A percentile compares a stretch with the other conserved stretches of the same genome.
Evolutionary conservation across 768 basidiomycete species (phyloP).

Genomic region (Termitomyces sp.): DNA sequence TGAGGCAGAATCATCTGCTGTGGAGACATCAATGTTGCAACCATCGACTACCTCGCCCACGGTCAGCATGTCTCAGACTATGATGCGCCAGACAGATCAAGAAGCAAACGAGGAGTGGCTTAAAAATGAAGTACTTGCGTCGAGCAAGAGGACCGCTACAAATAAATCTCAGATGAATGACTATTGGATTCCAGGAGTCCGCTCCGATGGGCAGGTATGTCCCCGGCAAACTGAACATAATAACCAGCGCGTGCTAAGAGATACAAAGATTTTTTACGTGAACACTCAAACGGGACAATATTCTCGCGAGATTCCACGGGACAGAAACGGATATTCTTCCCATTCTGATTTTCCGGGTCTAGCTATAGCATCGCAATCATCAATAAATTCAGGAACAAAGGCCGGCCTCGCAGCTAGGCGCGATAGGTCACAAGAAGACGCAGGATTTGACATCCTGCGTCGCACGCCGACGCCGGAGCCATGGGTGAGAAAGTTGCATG

Average conservation of each 20-base stretch:
- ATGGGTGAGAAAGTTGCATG: constrained; percentile 79
- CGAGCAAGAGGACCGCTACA: constrained; percentile 27
- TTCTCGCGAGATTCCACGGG: constrained; percentile 79
- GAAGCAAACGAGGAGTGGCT: constrained; percentile 54
- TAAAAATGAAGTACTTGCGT: constrained; percentile 40
- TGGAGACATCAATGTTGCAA: constrained; percentile 25
- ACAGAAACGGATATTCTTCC: constrained; percentile 60
- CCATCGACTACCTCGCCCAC: constrained; percentile 30
- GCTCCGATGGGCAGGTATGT: constrained; percentile 78
- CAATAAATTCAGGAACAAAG: constrained; percentile 52
- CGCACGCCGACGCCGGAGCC: constrained; percentile 73
- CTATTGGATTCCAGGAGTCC: constrained; percentile 89
- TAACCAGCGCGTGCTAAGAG: background rate
- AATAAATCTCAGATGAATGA: constrained; percentile 54
- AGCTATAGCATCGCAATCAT: constrained; percentile 43
- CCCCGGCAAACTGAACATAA: background rate
- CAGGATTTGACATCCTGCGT: constrained; percentile 61
- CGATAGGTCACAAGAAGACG: constrained; percentile 36
- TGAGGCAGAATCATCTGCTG: constrained; percentile 43
- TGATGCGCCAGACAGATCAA: constrained; percentile 40
- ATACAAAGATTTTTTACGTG: constrained; percentile 82
- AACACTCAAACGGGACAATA: constrained; percentile 85
- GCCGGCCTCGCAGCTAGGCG: constrained; percentile 49
- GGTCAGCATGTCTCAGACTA: constrained; percentile 48
- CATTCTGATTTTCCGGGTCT: constrained; percentile 62